phyloP scores from a whole-genome alignment of 1,284 basidiomycete species.

The Tremellales sp. region DNA sequence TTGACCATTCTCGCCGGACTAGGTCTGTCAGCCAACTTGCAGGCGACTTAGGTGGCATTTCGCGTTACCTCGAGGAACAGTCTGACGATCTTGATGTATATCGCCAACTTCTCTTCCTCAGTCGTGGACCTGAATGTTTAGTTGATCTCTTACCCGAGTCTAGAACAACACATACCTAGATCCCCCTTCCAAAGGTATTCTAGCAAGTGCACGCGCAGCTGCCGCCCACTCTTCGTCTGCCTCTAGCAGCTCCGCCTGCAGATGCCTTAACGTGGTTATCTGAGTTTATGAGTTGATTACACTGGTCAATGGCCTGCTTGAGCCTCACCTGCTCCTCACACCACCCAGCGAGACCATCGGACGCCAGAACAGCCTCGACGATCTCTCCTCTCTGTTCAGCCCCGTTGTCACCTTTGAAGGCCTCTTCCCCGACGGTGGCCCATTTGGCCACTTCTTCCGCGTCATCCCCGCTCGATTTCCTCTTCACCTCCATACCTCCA shows the following conservation, averaged over 20 bases:
- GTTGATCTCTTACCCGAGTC: background rate
- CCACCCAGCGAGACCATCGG: constrained; percentile 58
- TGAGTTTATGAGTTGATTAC: too few species aligned
- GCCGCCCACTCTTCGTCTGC: constrained; percentile 86
- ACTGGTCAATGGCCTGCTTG: too few species aligned
- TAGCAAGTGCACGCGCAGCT: constrained; percentile 84
- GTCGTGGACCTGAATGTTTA: constrained; percentile 57
- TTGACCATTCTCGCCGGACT: constrained; percentile 57
- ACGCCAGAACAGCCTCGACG: constrained; percentile 35
- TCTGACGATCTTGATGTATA: constrained; percentile 91
- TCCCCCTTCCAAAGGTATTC: constrained; percentile 86
- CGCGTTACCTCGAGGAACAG: constrained; percentile 78
- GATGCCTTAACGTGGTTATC: constrained; percentile 77
- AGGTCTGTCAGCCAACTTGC: constrained; percentile 7
- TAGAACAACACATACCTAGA: constrained; percentile 58
- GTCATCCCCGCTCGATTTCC: constrained; percentile 6
- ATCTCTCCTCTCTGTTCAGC: constrained; percentile 31
- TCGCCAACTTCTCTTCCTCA: constrained; percentile 79
- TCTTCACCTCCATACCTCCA: constrained; percentile 22
- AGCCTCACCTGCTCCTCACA: constrained; percentile 87
- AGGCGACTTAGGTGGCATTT: background rate
- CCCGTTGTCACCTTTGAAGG: constrained; percentile 23
- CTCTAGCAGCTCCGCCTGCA: constrained; percentile 84
- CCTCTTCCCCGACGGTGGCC: constrained; percentile 21
- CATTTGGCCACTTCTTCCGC: constrained; percentile 19